These are phyloP conservation scores for Pythium insidiosum DNA, from an alignment of 352 stramenopile species.

Conservation along the genomic window DNA sequence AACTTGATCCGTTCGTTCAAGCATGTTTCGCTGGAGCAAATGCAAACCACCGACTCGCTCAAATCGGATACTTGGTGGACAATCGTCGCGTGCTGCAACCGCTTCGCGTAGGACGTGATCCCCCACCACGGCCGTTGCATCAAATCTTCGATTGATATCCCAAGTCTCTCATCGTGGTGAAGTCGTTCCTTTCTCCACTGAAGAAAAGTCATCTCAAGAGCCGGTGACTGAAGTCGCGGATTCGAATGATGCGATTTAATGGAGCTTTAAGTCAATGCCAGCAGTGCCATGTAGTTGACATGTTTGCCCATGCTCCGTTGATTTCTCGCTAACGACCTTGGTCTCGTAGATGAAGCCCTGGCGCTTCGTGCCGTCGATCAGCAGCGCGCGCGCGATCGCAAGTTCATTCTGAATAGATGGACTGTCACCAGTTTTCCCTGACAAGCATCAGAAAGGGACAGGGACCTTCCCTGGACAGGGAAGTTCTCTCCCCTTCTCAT, in stretches of 20 bases:
- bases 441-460: too few species aligned
- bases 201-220: too few species aligned
- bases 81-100: background rate
- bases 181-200: too few species aligned
- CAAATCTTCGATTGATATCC: background rate
- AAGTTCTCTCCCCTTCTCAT: background rate
- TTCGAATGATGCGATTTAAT: too few species aligned
- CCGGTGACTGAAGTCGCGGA: too few species aligned
- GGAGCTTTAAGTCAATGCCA: too few species aligned
- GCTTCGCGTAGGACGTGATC: background rate
- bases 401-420: too few species aligned
- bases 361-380: conserved; percentile 57
- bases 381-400: conserved; percentile 25
- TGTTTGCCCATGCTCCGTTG: too few species aligned
- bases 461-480: too few species aligned
- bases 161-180: too few species aligned
- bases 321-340: conserved; percentile 39
- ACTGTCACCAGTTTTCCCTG: too few species aligned
- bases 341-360: conserved; percentile 64
- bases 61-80: background rate
- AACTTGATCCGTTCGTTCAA: background rate
- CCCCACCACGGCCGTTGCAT: background rate
- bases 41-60: background rate
- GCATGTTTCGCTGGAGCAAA: background rate
- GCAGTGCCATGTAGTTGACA: too few species aligned